Evolutionary conservation across 1,139 yeast species (phyloP).

Genomic region (Yamadazyma blattariae): DNA sequence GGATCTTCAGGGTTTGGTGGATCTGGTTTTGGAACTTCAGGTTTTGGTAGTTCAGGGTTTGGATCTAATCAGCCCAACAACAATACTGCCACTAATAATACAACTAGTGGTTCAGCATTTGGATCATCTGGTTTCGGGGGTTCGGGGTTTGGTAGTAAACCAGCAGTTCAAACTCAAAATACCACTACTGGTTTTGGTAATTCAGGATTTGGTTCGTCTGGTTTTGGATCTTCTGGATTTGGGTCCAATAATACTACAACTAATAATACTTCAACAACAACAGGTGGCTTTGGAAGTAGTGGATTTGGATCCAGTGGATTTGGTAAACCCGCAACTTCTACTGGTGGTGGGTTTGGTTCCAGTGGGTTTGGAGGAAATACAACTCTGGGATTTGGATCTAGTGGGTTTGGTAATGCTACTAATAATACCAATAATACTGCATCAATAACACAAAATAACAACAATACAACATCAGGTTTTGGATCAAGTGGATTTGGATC

Average conservation of each 20-base stretch:
- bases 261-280: constrained; percentile 1
- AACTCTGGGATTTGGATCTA: constrained; percentile 6
- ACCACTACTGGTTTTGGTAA: constrained; percentile 3
- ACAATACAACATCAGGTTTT: constrained; percentile 6
- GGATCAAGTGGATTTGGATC: constrained; percentile 12
- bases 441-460: no score
- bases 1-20: constrained; percentile 10
- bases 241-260: constrained; percentile 9
- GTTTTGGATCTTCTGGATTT: constrained; percentile 1
- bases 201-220: constrained; percentile 6
- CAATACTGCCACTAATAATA: constrained; percentile 1
- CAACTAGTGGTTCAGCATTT: constrained; percentile 9
- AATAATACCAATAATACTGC: no score
- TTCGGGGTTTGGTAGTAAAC: constrained; percentile 8
- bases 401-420: constrained; percentile 7
- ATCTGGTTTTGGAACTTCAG: constrained; percentile 9
- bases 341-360: constrained; percentile 11
- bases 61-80: no score
- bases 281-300: constrained; percentile 10
- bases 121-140: constrained; percentile 1
- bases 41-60: constrained; percentile 2
- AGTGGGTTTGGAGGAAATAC: constrained; percentile 5
- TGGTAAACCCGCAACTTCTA: constrained; percentile 1
- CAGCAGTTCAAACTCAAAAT: constrained; percentile 4
- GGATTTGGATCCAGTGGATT: constrained; percentile 10